Conservation (phyloP, 176 grass and related monocot genomes). For the Carex myosuroides region DNA sequence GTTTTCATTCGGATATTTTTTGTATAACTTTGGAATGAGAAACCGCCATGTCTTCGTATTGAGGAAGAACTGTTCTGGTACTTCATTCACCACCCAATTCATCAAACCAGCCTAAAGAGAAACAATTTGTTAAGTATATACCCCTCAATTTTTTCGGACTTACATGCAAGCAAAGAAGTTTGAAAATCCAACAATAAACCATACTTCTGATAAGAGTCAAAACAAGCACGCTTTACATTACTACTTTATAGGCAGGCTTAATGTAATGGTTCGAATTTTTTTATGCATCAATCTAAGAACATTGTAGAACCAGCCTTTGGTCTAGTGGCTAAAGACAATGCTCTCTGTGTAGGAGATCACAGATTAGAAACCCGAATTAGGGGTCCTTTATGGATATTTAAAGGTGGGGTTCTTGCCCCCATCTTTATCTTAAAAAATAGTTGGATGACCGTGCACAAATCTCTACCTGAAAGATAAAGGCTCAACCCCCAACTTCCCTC, state of each 20-base stretch:
- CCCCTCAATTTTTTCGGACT: not conserved
- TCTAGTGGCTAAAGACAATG: too few relatives aligned
- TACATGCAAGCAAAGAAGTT: not conserved
- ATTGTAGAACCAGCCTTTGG: too few relatives aligned
- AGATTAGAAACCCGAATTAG: too few relatives aligned
- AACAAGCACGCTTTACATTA: not conserved
- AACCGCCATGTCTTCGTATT: constrained; percentile 82
- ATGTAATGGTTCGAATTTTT: not conserved
- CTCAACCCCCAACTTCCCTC: too few relatives aligned
- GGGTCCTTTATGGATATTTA: too few relatives aligned
- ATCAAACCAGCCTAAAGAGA: constrained; percentile 65
- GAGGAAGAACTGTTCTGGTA: constrained; percentile 74
- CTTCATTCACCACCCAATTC: constrained; percentile 59
- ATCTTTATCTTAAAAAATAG: too few relatives aligned
- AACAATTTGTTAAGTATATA: not conserved
- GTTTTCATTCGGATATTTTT: constrained; percentile 60
- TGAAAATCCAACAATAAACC: not conserved
- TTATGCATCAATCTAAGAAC: not conserved
- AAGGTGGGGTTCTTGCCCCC: too few relatives aligned
- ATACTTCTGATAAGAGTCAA: not conserved
- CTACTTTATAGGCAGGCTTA: not conserved
- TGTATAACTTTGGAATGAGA: constrained; percentile 75
- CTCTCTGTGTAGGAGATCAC: too few relatives aligned
- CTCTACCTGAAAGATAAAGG: too few relatives aligned
- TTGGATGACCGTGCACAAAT: too few relatives aligned